A percentile compares a stretch with the other conserved stretches of the same genome.
These are phyloP conservation scores for Pisolithus tinctorius DNA, from an alignment of 768 basidiomycete genomes.

Conservation along the genomic window DNA sequence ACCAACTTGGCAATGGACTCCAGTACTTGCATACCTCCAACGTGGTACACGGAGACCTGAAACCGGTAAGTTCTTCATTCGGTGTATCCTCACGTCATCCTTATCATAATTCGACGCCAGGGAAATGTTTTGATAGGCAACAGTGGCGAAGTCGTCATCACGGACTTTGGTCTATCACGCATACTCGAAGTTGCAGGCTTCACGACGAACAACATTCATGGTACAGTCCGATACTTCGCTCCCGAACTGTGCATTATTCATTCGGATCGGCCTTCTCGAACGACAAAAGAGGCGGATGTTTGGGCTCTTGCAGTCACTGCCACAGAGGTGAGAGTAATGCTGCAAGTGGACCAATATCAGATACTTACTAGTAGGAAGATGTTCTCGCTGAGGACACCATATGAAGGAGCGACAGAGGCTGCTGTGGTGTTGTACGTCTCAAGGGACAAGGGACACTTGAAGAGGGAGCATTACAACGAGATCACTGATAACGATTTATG, in stretches of 20 bases:
- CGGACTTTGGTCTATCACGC: conserved; percentile 36
- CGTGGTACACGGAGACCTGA: conserved; percentile 33
- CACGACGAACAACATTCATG: conserved; percentile 29
- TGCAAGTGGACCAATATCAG: no score
- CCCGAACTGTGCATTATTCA: conserved; percentile 22
- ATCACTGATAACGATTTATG: conserved; percentile 12
- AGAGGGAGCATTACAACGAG: conserved; percentile 16
- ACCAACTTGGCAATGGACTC: conserved; percentile 16
- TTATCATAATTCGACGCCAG: conserved; percentile 12
- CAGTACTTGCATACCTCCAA: conserved; percentile 16
- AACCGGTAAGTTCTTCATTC: conserved; percentile 22
- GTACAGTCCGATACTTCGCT: conserved; percentile 36
- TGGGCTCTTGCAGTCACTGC: conserved; percentile 34
- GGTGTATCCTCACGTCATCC: background rate
- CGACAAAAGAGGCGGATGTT: conserved; percentile 24
- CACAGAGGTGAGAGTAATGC: conserved; percentile 23
- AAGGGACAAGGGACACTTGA: conserved; percentile 5
- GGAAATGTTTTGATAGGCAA: conserved; percentile 32
- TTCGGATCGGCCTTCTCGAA: conserved; percentile 8
- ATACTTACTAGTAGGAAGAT: conserved; percentile 8
- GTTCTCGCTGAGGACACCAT: conserved; percentile 19
- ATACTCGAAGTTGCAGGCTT: conserved; percentile 31
- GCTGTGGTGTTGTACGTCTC: conserved; percentile 14
- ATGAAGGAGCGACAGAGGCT: conserved; percentile 11
- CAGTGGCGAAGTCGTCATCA: conserved; percentile 22